Base-by-base conservation (phyloP, 2,329 filamentous ascomycete genomes). In the Geosmithia flava region DNA sequence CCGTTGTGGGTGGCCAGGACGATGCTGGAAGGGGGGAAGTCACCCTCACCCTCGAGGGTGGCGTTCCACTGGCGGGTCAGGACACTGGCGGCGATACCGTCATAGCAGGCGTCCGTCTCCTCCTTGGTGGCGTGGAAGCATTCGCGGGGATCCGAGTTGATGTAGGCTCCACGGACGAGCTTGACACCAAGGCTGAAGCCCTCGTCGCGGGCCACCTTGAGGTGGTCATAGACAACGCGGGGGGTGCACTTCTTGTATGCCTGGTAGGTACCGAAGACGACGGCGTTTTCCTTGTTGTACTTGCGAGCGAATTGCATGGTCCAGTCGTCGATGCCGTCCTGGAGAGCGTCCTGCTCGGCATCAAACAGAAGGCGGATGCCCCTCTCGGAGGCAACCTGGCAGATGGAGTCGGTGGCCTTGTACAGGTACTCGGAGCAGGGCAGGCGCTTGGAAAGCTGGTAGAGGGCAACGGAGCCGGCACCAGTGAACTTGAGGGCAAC, bases 1-100 rank as follows among this genome's bases (percentile, higher is more conserved):
- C 78, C 76, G 60, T 95, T 96, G 68, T 96, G 90, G 1, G 85
- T 85, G 7, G 89, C 90, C 16, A 95, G 72, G 20, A 95, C 79
- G 20, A 95, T 57, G 55, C 71, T 72, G 8, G 82, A 72, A 2
- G 62, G 62, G 0, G 82, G 82, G 58, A 82, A 84, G 20, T 61
- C 49, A 2, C 62, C 60, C 6, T 60, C 57, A 7, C 65, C 66
- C 20, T 62, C 56, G 15, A 72, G 59, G 3, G 56, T 57, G 43
- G 49, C 42, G 40, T 58, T 59, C 63, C 63, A 68, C 50, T 73
- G 65, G 49, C 80, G 74, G 17, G 72, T 75, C 48, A 95, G 69
- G 6, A 95, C 68, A 10, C 78, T 76, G 42, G 79, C 75, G 0
- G 84, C 75, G 48, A 91, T 78, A 7, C 71, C 73, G 60, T 95